These are phyloP conservation scores for Malassezia furfur DNA, from an alignment of 1,284 basidiomycete genomes.

Conservation along the genomic window DNA sequence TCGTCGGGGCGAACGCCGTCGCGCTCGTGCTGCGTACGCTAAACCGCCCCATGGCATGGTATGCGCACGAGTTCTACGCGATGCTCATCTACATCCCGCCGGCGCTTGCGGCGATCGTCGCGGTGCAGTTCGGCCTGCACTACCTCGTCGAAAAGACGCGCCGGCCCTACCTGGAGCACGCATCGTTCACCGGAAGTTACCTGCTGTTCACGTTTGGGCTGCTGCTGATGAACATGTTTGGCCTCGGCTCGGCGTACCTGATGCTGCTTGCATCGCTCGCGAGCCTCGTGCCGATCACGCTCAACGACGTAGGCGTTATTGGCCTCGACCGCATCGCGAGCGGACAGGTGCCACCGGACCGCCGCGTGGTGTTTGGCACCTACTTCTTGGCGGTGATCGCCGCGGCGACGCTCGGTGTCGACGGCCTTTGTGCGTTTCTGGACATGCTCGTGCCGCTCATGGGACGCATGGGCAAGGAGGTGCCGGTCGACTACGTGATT, in stretches of 20 bases:
- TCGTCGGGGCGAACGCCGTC: slow-evolving; percentile 62
- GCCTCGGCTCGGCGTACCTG: slow-evolving; percentile 62
- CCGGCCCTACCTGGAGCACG: slow-evolving; percentile 40
- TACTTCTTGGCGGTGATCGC: slow-evolving; percentile 47
- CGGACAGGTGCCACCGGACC: slow-evolving; percentile 26
- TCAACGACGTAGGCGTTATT: slow-evolving; percentile 40
- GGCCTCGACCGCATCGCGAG: slow-evolving; percentile 30
- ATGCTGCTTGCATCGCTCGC: slow-evolving; percentile 56
- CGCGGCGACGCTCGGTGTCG: slow-evolving; percentile 61
- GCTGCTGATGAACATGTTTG: slow-evolving; percentile 53
- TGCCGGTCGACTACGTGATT: slow-evolving; percentile 73
- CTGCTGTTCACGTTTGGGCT: slow-evolving; percentile 31
- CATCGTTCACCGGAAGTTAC: slow-evolving; percentile 25
- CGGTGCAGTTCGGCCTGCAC: slow-evolving; percentile 59
- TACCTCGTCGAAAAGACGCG: slow-evolving; percentile 51
- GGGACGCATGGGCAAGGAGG: slow-evolving; percentile 50
- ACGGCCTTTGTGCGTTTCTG: slow-evolving; percentile 62
- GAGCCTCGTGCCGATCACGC: slow-evolving; percentile 3
- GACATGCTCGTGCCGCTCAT: slow-evolving; percentile 86
- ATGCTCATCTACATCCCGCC: slow-evolving; percentile 70
- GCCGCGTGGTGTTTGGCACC: slow-evolving; percentile 29
- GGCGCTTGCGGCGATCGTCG: slow-evolving; percentile 55
- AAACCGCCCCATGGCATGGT: slow-evolving; percentile 54
- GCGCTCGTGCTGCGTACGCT: slow-evolving; percentile 63
- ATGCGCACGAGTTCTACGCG: slow-evolving; percentile 60